Conservation (phyloP, 1,284 basidiomycete species). For the Cryptococcus sp. region DNA sequence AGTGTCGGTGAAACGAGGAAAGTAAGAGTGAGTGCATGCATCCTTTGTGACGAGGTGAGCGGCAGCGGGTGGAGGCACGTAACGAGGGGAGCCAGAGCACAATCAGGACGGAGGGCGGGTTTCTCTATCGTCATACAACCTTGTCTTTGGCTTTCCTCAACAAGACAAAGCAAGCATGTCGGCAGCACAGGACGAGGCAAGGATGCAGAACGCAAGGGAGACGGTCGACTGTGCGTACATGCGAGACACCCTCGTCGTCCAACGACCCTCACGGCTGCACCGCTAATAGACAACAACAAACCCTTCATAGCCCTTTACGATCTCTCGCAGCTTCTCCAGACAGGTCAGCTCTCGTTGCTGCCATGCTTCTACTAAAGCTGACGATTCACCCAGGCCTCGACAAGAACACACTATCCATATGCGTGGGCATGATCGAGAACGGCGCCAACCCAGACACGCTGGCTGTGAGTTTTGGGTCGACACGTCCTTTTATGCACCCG, state of each 20-base stretch:
- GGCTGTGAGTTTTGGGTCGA: constrained; percentile 30
- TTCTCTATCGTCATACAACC: not conserved
- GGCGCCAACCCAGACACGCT: constrained; percentile 48
- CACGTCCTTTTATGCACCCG: not conserved
- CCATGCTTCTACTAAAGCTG: not conserved
- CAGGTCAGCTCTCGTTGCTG: constrained; percentile 25
- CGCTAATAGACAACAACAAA: not conserved
- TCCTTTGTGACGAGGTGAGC: not conserved
- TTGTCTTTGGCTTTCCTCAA: not conserved
- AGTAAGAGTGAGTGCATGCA: not conserved
- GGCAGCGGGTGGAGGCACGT: not conserved
- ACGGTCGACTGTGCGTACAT: constrained; percentile 43
- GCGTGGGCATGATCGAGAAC: constrained; percentile 48
- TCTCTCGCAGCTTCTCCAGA: constrained; percentile 44
- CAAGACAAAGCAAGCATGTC: constrained; percentile 10
- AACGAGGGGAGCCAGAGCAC: not conserved
- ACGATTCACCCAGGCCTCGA: constrained; percentile 36
- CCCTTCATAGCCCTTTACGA: constrained; percentile 37
- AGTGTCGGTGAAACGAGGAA: not conserved
- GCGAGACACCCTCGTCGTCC: not conserved
- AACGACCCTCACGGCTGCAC: not conserved
- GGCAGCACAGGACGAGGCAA: constrained; percentile 27
- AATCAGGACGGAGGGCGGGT: not conserved
- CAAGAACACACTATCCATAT: constrained; percentile 45
- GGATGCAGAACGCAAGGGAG: constrained; percentile 45